Evolutionary conservation across 352 stramenopile species (phyloP).

Genomic region (Blastocystis sp.): DNA sequence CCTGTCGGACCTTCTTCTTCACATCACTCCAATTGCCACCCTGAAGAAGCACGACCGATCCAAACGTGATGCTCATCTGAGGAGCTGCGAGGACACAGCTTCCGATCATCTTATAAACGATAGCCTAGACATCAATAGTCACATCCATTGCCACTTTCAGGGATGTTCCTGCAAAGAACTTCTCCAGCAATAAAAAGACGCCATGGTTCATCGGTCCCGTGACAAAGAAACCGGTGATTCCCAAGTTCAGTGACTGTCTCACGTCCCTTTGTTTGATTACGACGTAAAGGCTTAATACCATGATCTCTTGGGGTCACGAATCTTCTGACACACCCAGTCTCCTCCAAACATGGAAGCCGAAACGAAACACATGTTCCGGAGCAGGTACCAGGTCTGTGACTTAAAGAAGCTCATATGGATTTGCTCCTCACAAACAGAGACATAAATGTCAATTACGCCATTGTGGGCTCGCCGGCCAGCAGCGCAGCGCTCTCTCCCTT

Average conservation of each 20-base stretch:
- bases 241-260: slow-evolving; percentile 46
- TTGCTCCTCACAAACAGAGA: background rate
- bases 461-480: background rate
- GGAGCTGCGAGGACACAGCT: slow-evolving; percentile 42
- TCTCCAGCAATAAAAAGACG: slow-evolving; percentile 36
- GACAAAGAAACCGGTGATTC: slow-evolving; percentile 52
- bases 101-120: slow-evolving; percentile 26
- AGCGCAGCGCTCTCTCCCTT: slow-evolving; percentile 48
- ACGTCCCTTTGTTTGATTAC: slow-evolving; percentile 1
- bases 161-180: slow-evolving; percentile 45
- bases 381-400: slow-evolving; percentile 30
- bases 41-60: slow-evolving; percentile 27
- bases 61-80: slow-evolving; percentile 51
- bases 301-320: slow-evolving; percentile 9
- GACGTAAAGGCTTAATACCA: background rate
- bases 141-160: background rate
- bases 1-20: slow-evolving; percentile 51
- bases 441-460: background rate
- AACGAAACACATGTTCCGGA: slow-evolving; percentile 42
- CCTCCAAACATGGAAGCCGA: slow-evolving; percentile 43
- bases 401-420: slow-evolving; percentile 34
- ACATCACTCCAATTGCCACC: background rate
- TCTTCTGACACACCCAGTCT: slow-evolving; percentile 41
- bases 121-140: background rate
- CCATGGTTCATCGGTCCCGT: slow-evolving; percentile 47